Base-by-base conservation (phyloP, 1,284 basidiomycete species). In the Heterobasidion parviporum region DNA sequence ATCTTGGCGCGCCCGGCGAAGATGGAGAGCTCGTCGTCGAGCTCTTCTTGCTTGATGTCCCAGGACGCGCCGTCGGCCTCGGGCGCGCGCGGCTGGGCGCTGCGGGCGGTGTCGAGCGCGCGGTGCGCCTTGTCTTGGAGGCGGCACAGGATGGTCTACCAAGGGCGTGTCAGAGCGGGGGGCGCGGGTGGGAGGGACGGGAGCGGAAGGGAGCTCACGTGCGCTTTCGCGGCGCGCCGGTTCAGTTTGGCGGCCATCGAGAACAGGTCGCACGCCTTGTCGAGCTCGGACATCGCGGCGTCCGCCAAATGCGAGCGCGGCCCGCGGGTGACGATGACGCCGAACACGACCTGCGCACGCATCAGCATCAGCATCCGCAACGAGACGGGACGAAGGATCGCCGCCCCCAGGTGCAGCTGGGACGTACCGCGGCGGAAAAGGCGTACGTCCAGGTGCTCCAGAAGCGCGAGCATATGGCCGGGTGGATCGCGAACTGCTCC, bases 1-100 rank as follows among this genome's bases (percentile, higher is more conserved):
- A 85, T 77, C 12, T 79, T 74, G 0, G 79, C 81, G 57, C 78
- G 77, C 2, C 83, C 83, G 3, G 82, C 79, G 61, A 83, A 79
- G 45, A 86, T 81, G 0, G 76, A 71, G 8, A 86, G 70, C 51
- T 85, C 84, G 57, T 85, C 84, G 6, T 80, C 76, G 12, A 59
- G 20, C 53, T 70, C 70, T 34, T 78, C 77, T 54, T 66, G 63
- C 16, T 65, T 65, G 52, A 78, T 66, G 34, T 68, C 68, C 79
- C 76, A 80, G 7, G 72, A 64, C 20, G 73, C 73, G 9, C 70
- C 72, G 3, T 72, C 63, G n/a, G 70, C 67, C 8, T 62, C 65
- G 2, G 63, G 61, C 16, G 59, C 51, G 0, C 66, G 58, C 0
- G 68, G 57, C 18, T 67, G 61, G 20, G 74, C 71, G 33, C 62